phyloP scores from a whole-genome alignment of 192 early-diverging fungal species.

The Podila epicladia region DNA sequence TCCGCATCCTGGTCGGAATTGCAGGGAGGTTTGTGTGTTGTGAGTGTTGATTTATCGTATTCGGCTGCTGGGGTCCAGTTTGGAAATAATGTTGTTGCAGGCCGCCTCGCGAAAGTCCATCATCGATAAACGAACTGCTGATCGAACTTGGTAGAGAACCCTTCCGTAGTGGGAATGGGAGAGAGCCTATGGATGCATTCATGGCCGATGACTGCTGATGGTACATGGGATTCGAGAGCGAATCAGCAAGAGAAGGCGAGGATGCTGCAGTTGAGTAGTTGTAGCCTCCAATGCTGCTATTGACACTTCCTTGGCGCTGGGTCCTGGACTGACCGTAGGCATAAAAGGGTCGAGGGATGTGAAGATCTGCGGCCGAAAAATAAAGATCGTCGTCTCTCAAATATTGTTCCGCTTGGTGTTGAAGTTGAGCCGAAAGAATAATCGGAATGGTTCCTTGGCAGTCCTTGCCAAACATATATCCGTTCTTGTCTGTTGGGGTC shows the following conservation, averaged over 20 bases:
- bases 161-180: conserved; percentile 19
- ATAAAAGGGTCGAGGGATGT: conserved; percentile 31
- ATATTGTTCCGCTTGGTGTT: background rate
- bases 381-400: background rate
- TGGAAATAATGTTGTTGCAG: background rate
- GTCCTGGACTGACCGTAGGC: conserved; percentile 27
- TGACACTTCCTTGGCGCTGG: conserved; percentile 42
- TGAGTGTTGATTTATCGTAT: conserved; percentile 2
- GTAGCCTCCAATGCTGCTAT: conserved; percentile 40
- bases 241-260: conserved; percentile 44
- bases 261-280: conserved; percentile 38
- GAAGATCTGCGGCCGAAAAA: conserved; percentile 13
- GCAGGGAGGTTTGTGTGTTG: background rate
- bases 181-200: background rate
- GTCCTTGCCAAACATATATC: conserved; percentile 4
- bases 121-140: conserved; percentile 8
- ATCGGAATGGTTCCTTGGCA: conserved; percentile 33
- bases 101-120: background rate
- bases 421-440: conserved; percentile 26
- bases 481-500: background rate
- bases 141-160: conserved; percentile 19
- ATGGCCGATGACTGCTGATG: conserved; percentile 25
- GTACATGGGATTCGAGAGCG: conserved; percentile 49
- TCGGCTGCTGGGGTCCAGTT: background rate
- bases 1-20: background rate